Evolutionary conservation across 2,329 filamentous ascomycete genomes (phyloP), one percentile per base, ranked within the genome.

Genomic region (Diaporthe eres): DNA sequence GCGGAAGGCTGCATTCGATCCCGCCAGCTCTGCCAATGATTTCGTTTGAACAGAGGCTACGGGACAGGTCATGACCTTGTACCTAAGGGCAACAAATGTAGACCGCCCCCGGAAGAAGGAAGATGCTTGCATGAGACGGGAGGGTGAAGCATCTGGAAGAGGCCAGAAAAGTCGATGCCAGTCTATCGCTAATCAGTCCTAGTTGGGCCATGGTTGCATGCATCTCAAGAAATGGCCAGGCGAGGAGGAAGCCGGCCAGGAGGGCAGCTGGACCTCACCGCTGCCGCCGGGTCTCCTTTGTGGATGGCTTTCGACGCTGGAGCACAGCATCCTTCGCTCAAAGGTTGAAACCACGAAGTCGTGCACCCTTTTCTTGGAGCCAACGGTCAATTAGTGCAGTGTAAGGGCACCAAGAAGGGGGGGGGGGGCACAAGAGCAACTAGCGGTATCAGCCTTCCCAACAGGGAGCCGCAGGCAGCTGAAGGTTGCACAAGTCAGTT

Each of bases 1-100:
- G 19, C 73, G 70, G 75, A 34, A 44, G 68, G 60, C 75, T 73
- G 73, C 75, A 77, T 44, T 60, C 25, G 22, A 34, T 75, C 70
- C 67, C 73, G 68, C 68, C 57, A 61, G 28, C 5, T n/a, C 34
- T 55, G 10, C 71, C 73, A 77, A 75, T 63, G n/a, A 51, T 57
- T 68, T 28, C 39, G 72, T 53, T 72, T 42, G 44, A 25, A 53
- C n/a, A 34, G 28, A 61, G 51, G 71, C 42, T 72, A 53, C 74
- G 53, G 70, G 44, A 34, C 47, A 61, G 68, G 34, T 42, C 31
- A 67, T 39, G 60, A 37, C 68, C 58, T 34, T 58, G 51, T 47
- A 61, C 31, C 28, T 28, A 25, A 51, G 67, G 61, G 57, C 37
- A 72, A 55, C 70, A 77, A n/a, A 71, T 42, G 60, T 77, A 71